Evolutionary conservation across 1,284 basidiomycete genomes (phyloP), one percentile per base, ranked within the genome.

Genomic region (Cutaneotrichosporon sp.): DNA sequence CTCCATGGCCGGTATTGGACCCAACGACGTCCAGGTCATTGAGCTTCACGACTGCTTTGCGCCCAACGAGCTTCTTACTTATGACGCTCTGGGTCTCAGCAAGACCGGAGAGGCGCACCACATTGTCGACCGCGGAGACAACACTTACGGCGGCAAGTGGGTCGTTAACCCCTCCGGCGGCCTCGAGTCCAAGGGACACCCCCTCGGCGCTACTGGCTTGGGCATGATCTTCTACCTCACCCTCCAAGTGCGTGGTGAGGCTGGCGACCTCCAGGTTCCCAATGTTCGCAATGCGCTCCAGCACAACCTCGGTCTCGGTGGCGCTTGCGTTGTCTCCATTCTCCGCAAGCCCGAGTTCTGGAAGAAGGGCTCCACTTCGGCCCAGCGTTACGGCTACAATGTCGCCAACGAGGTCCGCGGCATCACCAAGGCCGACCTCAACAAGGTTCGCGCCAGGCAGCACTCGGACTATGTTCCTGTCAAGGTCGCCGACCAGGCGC

Each of bases 21-120:
- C 66, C 36, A 36, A 62, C 26, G 66, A 68, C 57, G 50, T 68
- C 47, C 66, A 68, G 66, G 66, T 68, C 26, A 58, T 68, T 47
- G 66, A 68, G 66, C 64, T 65, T n/a, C 66, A 68, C 64, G 66
- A 68, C 64, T 68, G 66, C 62, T 68, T 68, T 21, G 66, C 66
- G 7, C 66, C 66, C 56, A 68, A 68, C 66, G 66, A 68, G 66
- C 66, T 68, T 26, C 49, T 68, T 40, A 68, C 66, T 14, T 68
- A 68, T 53, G 66, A 68, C 49, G 36, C 61, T 3, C 64, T 68
- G 50, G 62, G 66, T 7, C 66, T 68, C 38, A 56, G 52, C 49
- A 50, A 58, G 49, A 32, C 53, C 9, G 66, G 66, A 34, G 50
- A 63, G 62, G 66, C 62, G 31, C 64, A 65, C 66, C 26, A 63